Percentiles rank a stretch among this genome's conserved stretches.
phyloP scores from a whole-genome alignment of 768 basidiomycete species.

The Lentinula aciculospora region DNA sequence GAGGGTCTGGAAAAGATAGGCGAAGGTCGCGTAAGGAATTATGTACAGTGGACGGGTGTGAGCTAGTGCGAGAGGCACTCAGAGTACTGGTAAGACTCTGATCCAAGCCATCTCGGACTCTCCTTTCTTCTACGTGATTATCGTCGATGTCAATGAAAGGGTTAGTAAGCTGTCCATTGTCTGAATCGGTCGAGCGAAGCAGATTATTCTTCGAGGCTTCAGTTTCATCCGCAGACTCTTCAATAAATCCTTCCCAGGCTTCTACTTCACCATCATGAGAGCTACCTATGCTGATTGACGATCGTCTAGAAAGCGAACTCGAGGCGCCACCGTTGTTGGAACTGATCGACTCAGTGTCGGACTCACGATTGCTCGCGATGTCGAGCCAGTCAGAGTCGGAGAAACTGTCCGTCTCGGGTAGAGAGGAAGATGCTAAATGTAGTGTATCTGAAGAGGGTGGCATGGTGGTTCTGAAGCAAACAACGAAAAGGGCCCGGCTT shows the following conservation, averaged over 20 bases:
- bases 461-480: conserved; percentile 25
- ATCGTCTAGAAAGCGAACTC: conserved; percentile 57
- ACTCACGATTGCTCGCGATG: conserved; percentile 62
- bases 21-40: conserved; percentile 68
- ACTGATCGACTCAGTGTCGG: conserved; percentile 61
- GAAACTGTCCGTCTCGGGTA: conserved; percentile 59
- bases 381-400: conserved; percentile 88
- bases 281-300: conserved; percentile 65
- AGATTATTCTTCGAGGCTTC: conserved; percentile 12
- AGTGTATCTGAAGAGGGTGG: conserved; percentile 15
- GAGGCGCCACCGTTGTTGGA: conserved; percentile 49
- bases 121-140: conserved; percentile 56
- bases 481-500: conserved; percentile 13
- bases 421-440: conserved; percentile 33
- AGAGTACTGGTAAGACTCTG: conserved; percentile 82
- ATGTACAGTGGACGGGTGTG: conserved; percentile 45
- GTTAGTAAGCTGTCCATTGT: conserved; percentile 12
- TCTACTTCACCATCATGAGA: conserved; percentile 66
- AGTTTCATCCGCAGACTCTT: conserved; percentile 45
- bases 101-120: conserved; percentile 69
- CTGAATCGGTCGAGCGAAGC: conserved; percentile 12
- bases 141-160: conserved; percentile 16
- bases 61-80: conserved; percentile 59
- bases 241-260: conserved; percentile 74
- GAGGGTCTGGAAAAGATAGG: conserved; percentile 79